Evolutionary conservation across 345 rosid genomes (phyloP).

Genomic region (Excoecaria agallocha): DNA sequence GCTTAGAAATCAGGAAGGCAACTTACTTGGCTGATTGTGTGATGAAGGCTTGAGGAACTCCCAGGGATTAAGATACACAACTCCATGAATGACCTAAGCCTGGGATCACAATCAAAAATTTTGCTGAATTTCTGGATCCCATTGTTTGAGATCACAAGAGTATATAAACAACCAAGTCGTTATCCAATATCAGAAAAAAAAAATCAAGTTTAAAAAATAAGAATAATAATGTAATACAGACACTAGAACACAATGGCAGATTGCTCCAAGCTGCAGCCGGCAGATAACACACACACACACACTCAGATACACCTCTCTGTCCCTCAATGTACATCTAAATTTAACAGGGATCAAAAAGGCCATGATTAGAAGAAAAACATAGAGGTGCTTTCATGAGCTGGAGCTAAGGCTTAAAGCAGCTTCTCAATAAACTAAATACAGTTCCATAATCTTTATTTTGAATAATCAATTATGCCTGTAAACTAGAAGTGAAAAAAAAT

Average conservation of each 20-base stretch:
- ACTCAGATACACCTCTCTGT: not conserved
- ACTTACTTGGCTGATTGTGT: constrained; percentile 37
- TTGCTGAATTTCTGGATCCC: not conserved
- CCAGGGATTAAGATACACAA: constrained; percentile 86
- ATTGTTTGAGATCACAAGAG: not conserved
- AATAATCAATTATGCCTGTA: not conserved
- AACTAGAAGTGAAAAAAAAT: not conserved
- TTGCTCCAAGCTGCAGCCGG: not conserved
- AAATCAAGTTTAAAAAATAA: not conserved
- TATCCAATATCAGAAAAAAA: not conserved
- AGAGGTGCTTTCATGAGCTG: not conserved
- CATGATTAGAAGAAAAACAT: not conserved
- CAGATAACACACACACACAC: not conserved
- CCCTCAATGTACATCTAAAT: not conserved
- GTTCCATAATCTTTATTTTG: not conserved
- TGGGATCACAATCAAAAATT: constrained; percentile 29
- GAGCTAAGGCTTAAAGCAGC: not conserved
- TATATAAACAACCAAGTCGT: not conserved
- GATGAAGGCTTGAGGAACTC: constrained; percentile 52
- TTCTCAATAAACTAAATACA: not conserved
- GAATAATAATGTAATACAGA: not conserved
- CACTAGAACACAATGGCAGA: not conserved
- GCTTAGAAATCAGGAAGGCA: not conserved
- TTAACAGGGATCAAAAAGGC: not conserved
- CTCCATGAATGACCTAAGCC: constrained; percentile 88